Percentiles rank a stretch among this genome's conserved stretches.
Conservation (phyloP, 139 green algal species). For the Haematococcus sp. region DNA sequence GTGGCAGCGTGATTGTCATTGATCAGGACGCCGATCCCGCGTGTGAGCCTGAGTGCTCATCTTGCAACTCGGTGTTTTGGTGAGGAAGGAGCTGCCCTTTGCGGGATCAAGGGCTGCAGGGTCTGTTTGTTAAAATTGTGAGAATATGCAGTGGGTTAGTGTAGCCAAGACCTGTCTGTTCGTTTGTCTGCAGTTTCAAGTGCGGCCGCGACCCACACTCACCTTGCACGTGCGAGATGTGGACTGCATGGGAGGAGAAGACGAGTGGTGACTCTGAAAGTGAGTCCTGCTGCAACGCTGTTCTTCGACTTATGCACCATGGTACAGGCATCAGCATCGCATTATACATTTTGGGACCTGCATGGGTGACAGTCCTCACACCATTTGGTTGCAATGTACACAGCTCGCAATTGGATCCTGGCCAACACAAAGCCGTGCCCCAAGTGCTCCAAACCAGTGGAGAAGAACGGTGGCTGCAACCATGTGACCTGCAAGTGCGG, state of each 20-base stretch:
- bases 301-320: neutral
- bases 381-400: no score
- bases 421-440: constrained; percentile 90
- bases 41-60: constrained; percentile 71
- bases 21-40: constrained; percentile 57
- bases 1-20: no score
- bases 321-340: neutral
- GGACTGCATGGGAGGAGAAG: constrained; percentile 76
- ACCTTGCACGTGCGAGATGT: constrained; percentile 85
- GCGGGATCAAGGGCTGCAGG: no score
- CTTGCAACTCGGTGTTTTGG: constrained; percentile 78
- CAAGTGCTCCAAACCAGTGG: constrained; percentile 85
- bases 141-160: no score
- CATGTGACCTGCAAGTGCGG: constrained; percentile 85
- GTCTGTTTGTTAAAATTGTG: no score
- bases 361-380: no score
- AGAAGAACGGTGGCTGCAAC: constrained; percentile 96
- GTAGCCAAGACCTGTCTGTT: no score
- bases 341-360: no score
- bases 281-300: constrained; percentile 23
- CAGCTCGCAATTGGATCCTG: constrained; percentile 58
- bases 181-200: constrained; percentile 57
- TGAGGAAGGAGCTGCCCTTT: constrained; percentile 18
- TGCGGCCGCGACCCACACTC: constrained; percentile 77
- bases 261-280: constrained; percentile 82